These are phyloP conservation scores for Knufia petricola DNA, from an alignment of 2,329 filamentous ascomycete genomes.

Conservation along the genomic window DNA sequence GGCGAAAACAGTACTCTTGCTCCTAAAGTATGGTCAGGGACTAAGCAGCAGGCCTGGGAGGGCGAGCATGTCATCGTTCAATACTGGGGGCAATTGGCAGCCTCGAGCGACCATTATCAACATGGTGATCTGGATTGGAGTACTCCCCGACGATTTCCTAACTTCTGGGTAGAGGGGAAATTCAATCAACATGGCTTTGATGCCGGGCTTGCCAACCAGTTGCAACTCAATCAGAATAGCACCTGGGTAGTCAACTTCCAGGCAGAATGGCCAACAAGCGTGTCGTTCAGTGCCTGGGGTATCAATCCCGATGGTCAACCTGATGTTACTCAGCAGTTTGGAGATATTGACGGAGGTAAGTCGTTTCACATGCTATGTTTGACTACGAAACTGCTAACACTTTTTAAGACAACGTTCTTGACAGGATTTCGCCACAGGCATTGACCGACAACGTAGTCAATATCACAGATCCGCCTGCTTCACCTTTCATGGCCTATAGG, in stretches of 20 bases:
- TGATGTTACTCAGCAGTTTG: slow-evolving; percentile 9
- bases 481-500: slow-evolving; percentile 6
- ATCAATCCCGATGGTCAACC: slow-evolving; percentile 15
- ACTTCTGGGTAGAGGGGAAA: slow-evolving; percentile 43
- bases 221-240: slow-evolving; percentile 29
- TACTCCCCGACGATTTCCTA: slow-evolving; percentile 40
- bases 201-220: slow-evolving; percentile 38
- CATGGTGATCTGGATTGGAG: slow-evolving; percentile 40
- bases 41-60: slow-evolving; percentile 40
- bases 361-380: not conserved
- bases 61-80: slow-evolving; percentile 47
- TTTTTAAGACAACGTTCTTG: slow-evolving; percentile 11
- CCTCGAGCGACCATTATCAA: slow-evolving; percentile 43
- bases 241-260: slow-evolving; percentile 11
- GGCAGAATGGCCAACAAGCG: slow-evolving; percentile 9
- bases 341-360: slow-evolving; percentile 11
- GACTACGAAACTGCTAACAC: not conserved
- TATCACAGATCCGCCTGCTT: slow-evolving; percentile 5
- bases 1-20: slow-evolving; percentile 34
- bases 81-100: slow-evolving; percentile 44
- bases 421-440: slow-evolving; percentile 7
- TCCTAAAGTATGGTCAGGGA: slow-evolving; percentile 40
- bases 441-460: slow-evolving; percentile 13
- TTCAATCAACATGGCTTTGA: slow-evolving; percentile 50
- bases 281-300: slow-evolving; percentile 14